Base-by-base conservation (phyloP, 495 filamentous ascomycete genomes). In the Aspergillus indologenus region DNA sequence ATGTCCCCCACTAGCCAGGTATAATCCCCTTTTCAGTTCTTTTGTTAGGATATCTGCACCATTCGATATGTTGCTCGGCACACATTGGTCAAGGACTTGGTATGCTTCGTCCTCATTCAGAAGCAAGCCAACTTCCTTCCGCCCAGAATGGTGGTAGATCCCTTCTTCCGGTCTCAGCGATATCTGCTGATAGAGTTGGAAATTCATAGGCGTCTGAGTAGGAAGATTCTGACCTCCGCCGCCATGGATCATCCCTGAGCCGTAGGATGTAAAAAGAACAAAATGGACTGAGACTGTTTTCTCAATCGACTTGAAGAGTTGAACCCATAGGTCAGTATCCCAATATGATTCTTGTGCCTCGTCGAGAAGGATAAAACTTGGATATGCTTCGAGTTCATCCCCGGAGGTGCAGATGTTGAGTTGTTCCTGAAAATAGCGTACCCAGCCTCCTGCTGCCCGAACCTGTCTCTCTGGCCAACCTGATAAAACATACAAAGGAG, bases 231-330 rank as follows among this genome's bases (percentile, higher is more conserved):
- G 26, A n/a, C n/a, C n/a, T n/a, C n/a, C n/a, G n/a, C n/a, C n/a
- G n/a, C n/a, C n/a, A n/a, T n/a, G 17, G 53, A 21, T 26, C 1
- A 19, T 9, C 55, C 61, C 56, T 45, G 60, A 61, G 45, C 62
- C 62, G 45, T 65, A 61, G n/a, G 62, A 61, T 53, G 55, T 56
- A 40, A 65, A 65, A n/a, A n/a, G n/a, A n/a, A n/a, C n/a, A n/a
- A n/a, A n/a, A n/a, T n/a, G n/a, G n/a, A n/a, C n/a, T n/a, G n/a
- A n/a, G n/a, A n/a, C n/a, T n/a, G n/a, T n/a, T n/a, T n/a, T n/a
- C n/a, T n/a, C 44, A 65, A 65, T 40, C 40, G 43, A 31, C 42
- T 61, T 65, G 56, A 65, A 65, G n/a, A 65, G 52, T 23, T 52
- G 54, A 43, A 55, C 23, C 55, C 55, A 65, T 49, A 65, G 18